Evolutionary conservation across 805 yeast species (phyloP).

Genomic region (Alloascoidea africana): DNA sequence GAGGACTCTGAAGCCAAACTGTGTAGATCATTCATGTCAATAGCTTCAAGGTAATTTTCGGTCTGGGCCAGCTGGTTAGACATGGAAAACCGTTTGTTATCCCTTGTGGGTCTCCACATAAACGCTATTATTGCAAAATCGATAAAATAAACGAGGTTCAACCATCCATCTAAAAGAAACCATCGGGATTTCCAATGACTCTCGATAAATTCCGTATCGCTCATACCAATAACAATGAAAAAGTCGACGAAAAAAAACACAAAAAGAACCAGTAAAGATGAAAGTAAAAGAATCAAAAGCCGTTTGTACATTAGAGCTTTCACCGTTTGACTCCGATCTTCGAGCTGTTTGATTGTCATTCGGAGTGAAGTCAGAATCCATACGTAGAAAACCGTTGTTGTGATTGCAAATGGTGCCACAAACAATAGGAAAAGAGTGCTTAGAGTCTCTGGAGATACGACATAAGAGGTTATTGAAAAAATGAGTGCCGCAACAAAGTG

Average conservation of each 20-base stretch:
- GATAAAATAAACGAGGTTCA: slow-evolving; percentile 70
- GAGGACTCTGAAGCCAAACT: too few relatives aligned
- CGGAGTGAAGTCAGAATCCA: slow-evolving; percentile 60
- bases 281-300: slow-evolving; percentile 59
- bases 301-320: slow-evolving; percentile 77
- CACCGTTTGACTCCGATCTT: slow-evolving; percentile 79
- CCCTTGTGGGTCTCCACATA: slow-evolving; percentile 96
- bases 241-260: slow-evolving; percentile 12
- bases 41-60: slow-evolving; percentile 51
- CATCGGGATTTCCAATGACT: slow-evolving; percentile 86
- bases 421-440: slow-evolving; percentile 37
- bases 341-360: slow-evolving; percentile 56
- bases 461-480: slow-evolving; percentile 36
- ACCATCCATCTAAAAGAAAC: slow-evolving; percentile 89
- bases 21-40: too few relatives aligned
- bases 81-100: slow-evolving; percentile 87
- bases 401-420: slow-evolving; percentile 55
- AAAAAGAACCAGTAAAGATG: slow-evolving; percentile 53
- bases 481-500: slow-evolving; percentile 41
- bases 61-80: slow-evolving; percentile 79
- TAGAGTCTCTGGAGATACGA: slow-evolving; percentile 32
- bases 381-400: slow-evolving; percentile 61
- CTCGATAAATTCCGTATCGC: slow-evolving; percentile 63
- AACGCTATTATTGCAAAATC: slow-evolving; percentile 76
- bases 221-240: slow-evolving; percentile 23